Evolutionary conservation across 306 rosid genomes (phyloP).

Genomic region (Pyrus bretschneideri): DNA sequence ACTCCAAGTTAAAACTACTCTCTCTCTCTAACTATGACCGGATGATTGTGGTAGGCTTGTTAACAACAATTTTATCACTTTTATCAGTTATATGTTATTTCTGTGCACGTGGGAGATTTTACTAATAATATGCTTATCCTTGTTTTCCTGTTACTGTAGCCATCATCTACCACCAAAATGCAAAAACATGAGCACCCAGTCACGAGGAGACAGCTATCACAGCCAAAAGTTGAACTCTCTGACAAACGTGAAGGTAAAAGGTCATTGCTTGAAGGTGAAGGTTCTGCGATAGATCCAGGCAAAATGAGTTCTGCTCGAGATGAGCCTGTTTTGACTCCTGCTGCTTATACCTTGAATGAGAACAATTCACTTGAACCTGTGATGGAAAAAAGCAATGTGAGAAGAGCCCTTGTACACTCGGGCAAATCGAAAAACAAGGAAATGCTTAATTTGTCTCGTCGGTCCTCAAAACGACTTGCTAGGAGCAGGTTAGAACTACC

Average conservation of each 20-base stretch:
- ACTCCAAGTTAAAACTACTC: not conserved
- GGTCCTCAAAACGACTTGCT: conserved; percentile 72
- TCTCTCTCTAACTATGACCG: not conserved
- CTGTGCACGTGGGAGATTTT: not conserved
- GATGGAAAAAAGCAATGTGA: conserved; percentile 12
- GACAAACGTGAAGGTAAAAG: not conserved
- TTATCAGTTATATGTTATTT: not conserved
- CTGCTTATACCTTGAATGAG: conserved; percentile 21
- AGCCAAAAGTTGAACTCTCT: conserved; percentile 18
- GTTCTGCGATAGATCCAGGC: conserved; percentile 1
- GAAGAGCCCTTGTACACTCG: conserved; percentile 9
- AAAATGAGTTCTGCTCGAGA: conserved; percentile 12
- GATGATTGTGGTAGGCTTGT: not conserved
- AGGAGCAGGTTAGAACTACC: conserved; percentile 31
- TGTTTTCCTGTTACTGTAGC: conserved; percentile 31
- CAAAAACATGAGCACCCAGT: conserved; percentile 44
- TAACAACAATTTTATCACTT: not conserved
- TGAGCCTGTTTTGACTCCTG: conserved; percentile 17
- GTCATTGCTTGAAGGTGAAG: conserved; percentile 1
- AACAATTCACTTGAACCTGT: conserved; percentile 12
- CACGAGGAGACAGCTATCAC: conserved; percentile 24
- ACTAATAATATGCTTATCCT: conserved; percentile 17
- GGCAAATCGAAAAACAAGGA: conserved; percentile 27
- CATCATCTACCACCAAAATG: conserved; percentile 48
- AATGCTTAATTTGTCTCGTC: conserved; percentile 27